Percentiles rank a stretch among this genome's conserved stretches.
Conservation (phyloP, 495 filamentous ascomycete genomes). For the Pseudotulostoma volvatum region DNA sequence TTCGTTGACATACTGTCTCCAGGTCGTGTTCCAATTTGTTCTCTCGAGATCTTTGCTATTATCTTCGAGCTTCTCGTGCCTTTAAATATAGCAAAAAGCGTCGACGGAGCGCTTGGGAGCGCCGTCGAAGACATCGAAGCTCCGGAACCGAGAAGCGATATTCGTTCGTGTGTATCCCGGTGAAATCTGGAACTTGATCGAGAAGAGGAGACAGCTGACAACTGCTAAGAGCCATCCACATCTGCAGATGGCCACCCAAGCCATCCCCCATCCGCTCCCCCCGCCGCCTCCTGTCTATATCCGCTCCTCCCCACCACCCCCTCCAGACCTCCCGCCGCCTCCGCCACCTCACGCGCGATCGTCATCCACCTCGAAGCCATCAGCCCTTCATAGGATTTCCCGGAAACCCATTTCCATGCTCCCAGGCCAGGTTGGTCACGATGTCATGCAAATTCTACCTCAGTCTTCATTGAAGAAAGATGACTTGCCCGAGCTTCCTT, state of each 20-base stretch:
- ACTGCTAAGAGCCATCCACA: no score
- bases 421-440: conserved; percentile 8
- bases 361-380: conserved; percentile 5
- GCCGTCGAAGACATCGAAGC: no score
- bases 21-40: no score
- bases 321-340: conserved; percentile 13
- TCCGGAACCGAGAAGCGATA: no score
- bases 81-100: no score
- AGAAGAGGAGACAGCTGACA: no score
- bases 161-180: no score
- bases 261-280: conserved; percentile 15
- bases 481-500: conserved; percentile 15
- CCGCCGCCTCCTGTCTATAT: conserved; percentile 28
- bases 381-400: conserved; percentile 5
- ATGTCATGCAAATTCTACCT: conserved; percentile 19
- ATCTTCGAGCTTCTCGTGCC: no score
- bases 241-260: conserved; percentile 17
- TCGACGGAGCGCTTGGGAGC: no score
- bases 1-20: no score
- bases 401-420: conserved; percentile 14
- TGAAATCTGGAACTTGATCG: no score
- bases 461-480: conserved; percentile 28
- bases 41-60: no score
- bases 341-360: conserved; percentile 10
- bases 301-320: conserved; percentile 19